These are phyloP conservation scores for Trametes sp. DNA, from an alignment of 1,284 basidiomycete genomes.

Conservation along the genomic window DNA sequence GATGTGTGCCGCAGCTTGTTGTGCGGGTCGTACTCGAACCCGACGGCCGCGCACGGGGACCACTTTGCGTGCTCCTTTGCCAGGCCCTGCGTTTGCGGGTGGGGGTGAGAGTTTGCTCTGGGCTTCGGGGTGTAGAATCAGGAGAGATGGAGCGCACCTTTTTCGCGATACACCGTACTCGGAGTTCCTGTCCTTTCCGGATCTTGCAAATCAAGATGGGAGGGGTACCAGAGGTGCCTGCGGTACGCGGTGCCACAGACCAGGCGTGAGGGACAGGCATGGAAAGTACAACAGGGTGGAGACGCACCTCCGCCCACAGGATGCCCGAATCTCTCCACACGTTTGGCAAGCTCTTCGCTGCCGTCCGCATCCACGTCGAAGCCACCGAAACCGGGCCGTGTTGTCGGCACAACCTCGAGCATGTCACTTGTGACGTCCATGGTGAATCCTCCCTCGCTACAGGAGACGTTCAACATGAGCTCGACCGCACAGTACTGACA, in stretches of 20 bases:
- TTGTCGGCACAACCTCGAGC: constrained; percentile 63
- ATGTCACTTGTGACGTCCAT: constrained; percentile 87
- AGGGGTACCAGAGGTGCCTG: constrained; percentile 65
- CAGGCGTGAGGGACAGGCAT: not conserved
- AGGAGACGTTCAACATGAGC: constrained; percentile 75
- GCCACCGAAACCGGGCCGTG: constrained; percentile 27
- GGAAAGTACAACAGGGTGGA: too few species aligned
- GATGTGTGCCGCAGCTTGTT: constrained; percentile 97
- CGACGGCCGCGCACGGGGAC: constrained; percentile 95
- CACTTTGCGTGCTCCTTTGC: constrained; percentile 99
- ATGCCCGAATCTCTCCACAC: constrained; percentile 81
- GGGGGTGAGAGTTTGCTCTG: not conserved
- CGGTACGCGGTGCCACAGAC: not conserved
- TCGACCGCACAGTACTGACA: constrained; percentile 87
- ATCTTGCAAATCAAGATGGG: constrained; percentile 94
- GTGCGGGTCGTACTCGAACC: constrained; percentile 98
- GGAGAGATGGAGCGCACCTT: constrained; percentile 82
- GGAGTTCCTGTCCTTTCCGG: constrained; percentile 93
- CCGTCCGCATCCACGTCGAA: constrained; percentile 54
- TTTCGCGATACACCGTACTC: constrained; percentile 88
- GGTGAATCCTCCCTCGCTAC: constrained; percentile 67
- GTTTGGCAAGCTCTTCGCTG: constrained; percentile 77
- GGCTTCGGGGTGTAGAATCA: constrained; percentile 1
- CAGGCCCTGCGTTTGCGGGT: constrained; percentile 70
- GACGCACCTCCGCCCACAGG: constrained; percentile 85